Evolutionary conservation across 306 rosid genomes (phyloP).

Genomic region (Hippophae tibetana): DNA sequence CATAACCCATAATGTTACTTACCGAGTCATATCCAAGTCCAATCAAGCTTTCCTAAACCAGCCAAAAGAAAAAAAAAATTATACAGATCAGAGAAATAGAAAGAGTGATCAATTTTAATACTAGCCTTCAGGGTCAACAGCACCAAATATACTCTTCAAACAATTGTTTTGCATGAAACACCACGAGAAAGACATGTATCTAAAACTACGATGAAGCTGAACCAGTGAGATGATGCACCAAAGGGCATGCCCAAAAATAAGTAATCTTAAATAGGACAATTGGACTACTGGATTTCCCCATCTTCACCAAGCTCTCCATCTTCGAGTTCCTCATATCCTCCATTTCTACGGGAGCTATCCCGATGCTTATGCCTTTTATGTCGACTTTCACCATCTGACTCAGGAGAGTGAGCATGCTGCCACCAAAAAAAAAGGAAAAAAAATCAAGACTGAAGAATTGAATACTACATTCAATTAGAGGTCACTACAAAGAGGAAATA

Average conservation of each 20-base stretch:
- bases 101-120: no score
- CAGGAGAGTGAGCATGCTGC: conserved; percentile 92
- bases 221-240: neutral
- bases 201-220: no score
- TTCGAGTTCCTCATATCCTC: conserved; percentile 79
- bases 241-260: conserved; percentile 1
- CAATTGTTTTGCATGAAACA: no score
- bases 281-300: conserved; percentile 44
- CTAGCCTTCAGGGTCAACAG: no score
- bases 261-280: conserved; percentile 1
- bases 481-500: neutral
- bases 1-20: no score
- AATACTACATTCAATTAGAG: neutral
- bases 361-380: conserved; percentile 78
- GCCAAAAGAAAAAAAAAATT: no score
- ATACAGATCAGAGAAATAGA: no score
- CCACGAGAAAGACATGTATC: no score
- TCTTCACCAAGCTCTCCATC: conserved; percentile 98
- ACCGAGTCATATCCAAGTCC: no score
- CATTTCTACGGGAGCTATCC: conserved; percentile 56
- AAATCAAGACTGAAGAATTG: no score
- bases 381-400: conserved; percentile 71
- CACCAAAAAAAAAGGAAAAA: conserved; percentile 12
- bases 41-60: no score
- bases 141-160: no score